Evolutionary conservation across 345 rosid species (phyloP), one percentile per base, ranked within the genome.

Genomic region (Brassica incana): DNA sequence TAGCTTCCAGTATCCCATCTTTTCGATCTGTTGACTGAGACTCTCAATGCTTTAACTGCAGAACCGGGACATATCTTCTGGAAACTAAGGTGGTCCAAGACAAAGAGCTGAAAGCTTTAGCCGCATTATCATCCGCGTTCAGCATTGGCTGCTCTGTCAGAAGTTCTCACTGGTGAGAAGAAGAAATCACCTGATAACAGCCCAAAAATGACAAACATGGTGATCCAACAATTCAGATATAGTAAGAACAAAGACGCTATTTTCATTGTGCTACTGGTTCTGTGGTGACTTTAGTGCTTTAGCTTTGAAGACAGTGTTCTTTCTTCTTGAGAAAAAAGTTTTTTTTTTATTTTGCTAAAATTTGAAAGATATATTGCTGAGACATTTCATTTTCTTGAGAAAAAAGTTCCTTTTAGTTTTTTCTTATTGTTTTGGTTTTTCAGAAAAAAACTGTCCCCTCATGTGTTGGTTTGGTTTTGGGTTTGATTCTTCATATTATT

Each of bases 151-250:
- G 99, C 98, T 77, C 94, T 20, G 23, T 95, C 98, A 8, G 82
- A 85, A 50, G 98, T 91, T 81, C 98, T 95, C 72, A 84, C 90
- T 45, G 96, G 96, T 52, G 99, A 95, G 85, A 92, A 86, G 80
- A 87, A 88, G 83, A 78, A 74, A 82, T 83, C 93, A 8, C 90
- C 92, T 2, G 95, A 86, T 77, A 65, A 75, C 75, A 87, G 80
- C 74, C 81, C 84, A 35, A 35, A 35, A 35, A 35, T 35, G 38
- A 35, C 38, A 35, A 35, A 35, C 38, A 35, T 35, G 38, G 8
- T 35, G 38, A 35, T 35, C 38, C 38, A 35, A 6, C 38, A 35
- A 35, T 35, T 35, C 38, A 35, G 38, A 35, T 35, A 35, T 35
- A 35, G 38, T 35, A 35, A 35, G 38, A 35, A 35, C 38, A 35